Percentiles rank a stretch among this genome's conserved stretches.
Evolutionary conservation across 106 monocot species (phyloP).

Genomic region (Dioscorea zingiberensis): DNA sequence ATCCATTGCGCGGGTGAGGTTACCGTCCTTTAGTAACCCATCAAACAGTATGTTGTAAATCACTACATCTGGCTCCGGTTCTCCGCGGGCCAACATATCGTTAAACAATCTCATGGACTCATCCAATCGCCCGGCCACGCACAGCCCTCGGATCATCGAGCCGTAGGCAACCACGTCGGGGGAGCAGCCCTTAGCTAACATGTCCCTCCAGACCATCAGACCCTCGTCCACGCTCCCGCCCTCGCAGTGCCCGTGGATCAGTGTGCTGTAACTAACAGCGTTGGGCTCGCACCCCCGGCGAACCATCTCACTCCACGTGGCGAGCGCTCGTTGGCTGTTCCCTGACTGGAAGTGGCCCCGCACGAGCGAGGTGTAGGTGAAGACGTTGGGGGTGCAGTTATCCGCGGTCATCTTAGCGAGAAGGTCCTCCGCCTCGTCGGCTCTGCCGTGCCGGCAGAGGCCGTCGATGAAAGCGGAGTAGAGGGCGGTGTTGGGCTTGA

Average conservation of each 20-base stretch:
- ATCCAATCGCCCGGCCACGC: conserved; percentile 39
- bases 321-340: conserved; percentile 32
- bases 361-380: conserved; percentile 61
- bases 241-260: conserved; percentile 76
- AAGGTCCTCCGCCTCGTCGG: conserved; percentile 51
- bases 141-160: conserved; percentile 79
- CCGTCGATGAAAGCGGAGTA: conserved; percentile 71
- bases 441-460: conserved; percentile 31
- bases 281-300: conserved; percentile 43
- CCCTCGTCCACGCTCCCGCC: conserved; percentile 66
- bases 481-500: conserved; percentile 59
- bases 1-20: conserved; percentile 44
- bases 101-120: conserved; percentile 60
- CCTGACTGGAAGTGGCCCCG: conserved; percentile 62
- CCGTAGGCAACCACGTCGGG: conserved; percentile 73
- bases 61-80: conserved; percentile 47
- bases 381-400: conserved; percentile 47
- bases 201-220: conserved; percentile 75
- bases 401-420: conserved; percentile 42
- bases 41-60: conserved; percentile 74
- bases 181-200: conserved; percentile 40
- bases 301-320: conserved; percentile 60
- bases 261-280: conserved; percentile 62
- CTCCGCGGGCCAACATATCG: conserved; percentile 51
- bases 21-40: conserved; percentile 42